Base-by-base conservation (phyloP, 2,329 filamentous ascomycete species). In the Aureobasidium namibiae region DNA sequence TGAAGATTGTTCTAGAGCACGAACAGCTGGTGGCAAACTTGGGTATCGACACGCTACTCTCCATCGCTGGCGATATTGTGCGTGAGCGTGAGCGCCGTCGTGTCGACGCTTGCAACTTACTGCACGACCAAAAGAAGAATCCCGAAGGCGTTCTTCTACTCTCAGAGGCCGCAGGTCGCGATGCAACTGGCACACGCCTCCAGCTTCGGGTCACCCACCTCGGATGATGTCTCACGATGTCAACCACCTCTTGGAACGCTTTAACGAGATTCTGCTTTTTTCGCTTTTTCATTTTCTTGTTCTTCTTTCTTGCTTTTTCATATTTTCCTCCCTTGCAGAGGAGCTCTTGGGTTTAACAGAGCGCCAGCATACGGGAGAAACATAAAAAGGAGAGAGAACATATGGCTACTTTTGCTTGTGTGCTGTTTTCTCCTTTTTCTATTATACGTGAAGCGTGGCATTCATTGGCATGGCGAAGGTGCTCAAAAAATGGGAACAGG, bases 1-100 rank as follows among this genome's bases (percentile, higher is more conserved):
- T 92, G 24, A 85, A 87, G 70, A 78, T 79, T 61, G 72, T 89
- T 1, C 76, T 91, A 34, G 85, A 88, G 65, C 83, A 83, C 53
- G 77, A 76, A 13, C 77, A 77, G 26, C 76, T 85, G 9, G 81
- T 80, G 42, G 71, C 68, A 18, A 72, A 72, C 34, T 65, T 78
- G 18, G 74, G 75, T 63, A 21, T 50, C 2, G 46, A 52, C 2
- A 23, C 29, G 2, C 8, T 53, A 14, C 39, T 44, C 9, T n/a
- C 29, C 29, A 53, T 59, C 29, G 57, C 46, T 38, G 48, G 26
- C 24, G 48, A 59, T 16, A 7, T 50, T 5, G 48, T 52, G 26
- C 29, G 31, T 9, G 57, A 59, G 39, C 45, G 57, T 4, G 57
- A 59, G 39, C 38, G 39, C 13, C 46, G 57, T 44, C 57, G 57